Evolutionary conservation across 371 early-diverging fungal genomes (phyloP).

Genomic region (Rhizomucor miehei): DNA sequence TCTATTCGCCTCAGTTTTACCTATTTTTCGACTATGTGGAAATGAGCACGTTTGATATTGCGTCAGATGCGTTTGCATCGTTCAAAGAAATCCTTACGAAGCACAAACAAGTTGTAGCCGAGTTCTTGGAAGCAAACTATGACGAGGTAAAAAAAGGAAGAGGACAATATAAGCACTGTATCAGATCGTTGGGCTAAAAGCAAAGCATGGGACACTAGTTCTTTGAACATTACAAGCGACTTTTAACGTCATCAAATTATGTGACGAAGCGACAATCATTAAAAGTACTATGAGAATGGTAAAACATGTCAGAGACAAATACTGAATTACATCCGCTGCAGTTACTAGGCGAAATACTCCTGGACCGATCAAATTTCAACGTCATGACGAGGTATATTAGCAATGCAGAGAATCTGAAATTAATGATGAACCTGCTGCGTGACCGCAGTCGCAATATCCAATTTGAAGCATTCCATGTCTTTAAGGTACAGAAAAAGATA

Average conservation of each 20-base stretch:
- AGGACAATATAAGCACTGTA: too few species aligned
- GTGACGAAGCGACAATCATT: constrained; percentile 97
- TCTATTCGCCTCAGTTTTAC: constrained; percentile 86
- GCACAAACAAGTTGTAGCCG: constrained; percentile 89
- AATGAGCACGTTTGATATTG: constrained; percentile 95
- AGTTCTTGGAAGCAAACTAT: constrained; percentile 87
- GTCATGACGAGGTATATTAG: constrained; percentile 96
- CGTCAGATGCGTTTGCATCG: constrained; percentile 96
- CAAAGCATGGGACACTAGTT: constrained; percentile 68
- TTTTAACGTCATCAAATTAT: constrained; percentile 91
- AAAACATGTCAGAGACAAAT: constrained; percentile 4
- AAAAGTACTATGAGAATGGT: too few species aligned
- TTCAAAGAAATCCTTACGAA: constrained; percentile 96
- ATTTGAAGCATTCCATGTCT: constrained; percentile 99
- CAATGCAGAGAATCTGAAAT: constrained; percentile 88
- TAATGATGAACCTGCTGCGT: constrained; percentile 95
- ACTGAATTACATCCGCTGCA: too few species aligned
- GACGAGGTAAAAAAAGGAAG: constrained; percentile 66
- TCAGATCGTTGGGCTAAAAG: too few species aligned
- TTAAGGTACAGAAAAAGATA: constrained; percentile 71
- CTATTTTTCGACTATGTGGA: constrained; percentile 94
- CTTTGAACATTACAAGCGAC: constrained; percentile 82
- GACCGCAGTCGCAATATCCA: constrained; percentile 96
- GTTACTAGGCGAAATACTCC: constrained; percentile 93
- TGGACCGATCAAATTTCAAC: constrained; percentile 92